These are phyloP conservation scores for Vigna mungo DNA, from an alignment of 306 rosid genomes.

Conservation along the genomic window DNA sequence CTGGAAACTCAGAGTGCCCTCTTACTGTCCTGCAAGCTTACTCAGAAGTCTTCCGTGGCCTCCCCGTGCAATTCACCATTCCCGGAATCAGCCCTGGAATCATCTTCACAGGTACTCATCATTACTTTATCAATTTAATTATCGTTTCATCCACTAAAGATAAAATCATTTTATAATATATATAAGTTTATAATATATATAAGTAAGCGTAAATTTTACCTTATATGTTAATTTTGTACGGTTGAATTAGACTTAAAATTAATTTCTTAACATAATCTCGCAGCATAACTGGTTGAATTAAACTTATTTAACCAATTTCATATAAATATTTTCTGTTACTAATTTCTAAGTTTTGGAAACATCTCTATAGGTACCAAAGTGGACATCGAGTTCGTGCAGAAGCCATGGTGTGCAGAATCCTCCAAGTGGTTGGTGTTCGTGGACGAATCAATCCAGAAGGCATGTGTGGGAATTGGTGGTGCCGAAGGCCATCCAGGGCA, in stretches of 20 bases:
- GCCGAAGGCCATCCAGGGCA: conserved; percentile 1
- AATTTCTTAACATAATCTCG: no score
- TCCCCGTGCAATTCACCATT: not conserved
- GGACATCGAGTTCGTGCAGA: conserved; percentile 16
- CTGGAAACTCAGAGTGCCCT: not conserved
- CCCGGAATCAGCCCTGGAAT: not conserved
- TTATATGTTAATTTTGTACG: no score
- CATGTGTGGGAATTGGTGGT: conserved; percentile 39
- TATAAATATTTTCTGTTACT: no score
- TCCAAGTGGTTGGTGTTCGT: conserved; percentile 26
- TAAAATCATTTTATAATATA: no score
- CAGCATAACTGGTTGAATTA: no score
- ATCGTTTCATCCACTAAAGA: no score
- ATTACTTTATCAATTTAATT: no score
- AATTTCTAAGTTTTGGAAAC: no score
- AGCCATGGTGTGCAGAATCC: not conserved
- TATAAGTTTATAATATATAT: no score
- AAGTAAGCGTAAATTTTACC: no score
- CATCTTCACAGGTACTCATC: not conserved
- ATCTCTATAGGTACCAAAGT: not conserved
- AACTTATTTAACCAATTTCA: no score
- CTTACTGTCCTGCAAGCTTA: conserved; percentile 27
- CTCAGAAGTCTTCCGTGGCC: not conserved
- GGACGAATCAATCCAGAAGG: conserved; percentile 6
- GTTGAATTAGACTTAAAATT: no score